Percentiles rank a stretch among this genome's conserved stretches.
Conservation (phyloP, 169 alveolate species). For the Perkinsus olseni region DNA sequence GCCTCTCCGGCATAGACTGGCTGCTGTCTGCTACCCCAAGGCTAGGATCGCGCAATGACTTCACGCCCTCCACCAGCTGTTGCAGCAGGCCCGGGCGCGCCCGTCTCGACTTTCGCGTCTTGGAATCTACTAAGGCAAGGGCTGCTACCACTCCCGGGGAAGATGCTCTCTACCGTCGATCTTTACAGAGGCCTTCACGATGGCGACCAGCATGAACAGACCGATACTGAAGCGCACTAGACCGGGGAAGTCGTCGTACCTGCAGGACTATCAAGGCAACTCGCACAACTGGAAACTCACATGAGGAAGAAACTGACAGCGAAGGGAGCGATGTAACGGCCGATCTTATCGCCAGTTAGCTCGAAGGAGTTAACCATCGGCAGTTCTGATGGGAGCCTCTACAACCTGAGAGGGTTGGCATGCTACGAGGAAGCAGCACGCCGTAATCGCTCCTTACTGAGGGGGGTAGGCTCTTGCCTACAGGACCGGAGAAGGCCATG, state of each 20-base stretch:
- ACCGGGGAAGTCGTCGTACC: not conserved
- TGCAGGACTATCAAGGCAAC: not conserved
- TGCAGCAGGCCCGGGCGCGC: not conserved
- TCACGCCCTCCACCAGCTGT: not conserved
- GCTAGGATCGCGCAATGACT: not conserved
- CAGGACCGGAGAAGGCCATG: not conserved
- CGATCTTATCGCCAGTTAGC: not conserved
- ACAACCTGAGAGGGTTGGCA: not conserved
- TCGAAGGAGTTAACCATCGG: not conserved
- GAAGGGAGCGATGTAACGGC: not conserved
- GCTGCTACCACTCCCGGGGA: not conserved
- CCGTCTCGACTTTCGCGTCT: not conserved
- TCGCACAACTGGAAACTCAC: not conserved
- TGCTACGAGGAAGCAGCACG: not conserved
- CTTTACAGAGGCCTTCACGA: not conserved
- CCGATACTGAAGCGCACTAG: not conserved
- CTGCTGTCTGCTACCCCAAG: not conserved
- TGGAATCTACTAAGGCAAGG: not conserved
- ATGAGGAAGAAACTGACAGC: not conserved
- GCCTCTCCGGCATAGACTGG: too few species aligned
- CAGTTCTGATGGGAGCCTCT: not conserved
- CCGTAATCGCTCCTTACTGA: not conserved
- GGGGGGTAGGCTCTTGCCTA: not conserved
- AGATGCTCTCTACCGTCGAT: not conserved
- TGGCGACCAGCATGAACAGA: not conserved